phyloP scores from a whole-genome alignment of 441 rosid species.

The Populus hybrid region DNA sequence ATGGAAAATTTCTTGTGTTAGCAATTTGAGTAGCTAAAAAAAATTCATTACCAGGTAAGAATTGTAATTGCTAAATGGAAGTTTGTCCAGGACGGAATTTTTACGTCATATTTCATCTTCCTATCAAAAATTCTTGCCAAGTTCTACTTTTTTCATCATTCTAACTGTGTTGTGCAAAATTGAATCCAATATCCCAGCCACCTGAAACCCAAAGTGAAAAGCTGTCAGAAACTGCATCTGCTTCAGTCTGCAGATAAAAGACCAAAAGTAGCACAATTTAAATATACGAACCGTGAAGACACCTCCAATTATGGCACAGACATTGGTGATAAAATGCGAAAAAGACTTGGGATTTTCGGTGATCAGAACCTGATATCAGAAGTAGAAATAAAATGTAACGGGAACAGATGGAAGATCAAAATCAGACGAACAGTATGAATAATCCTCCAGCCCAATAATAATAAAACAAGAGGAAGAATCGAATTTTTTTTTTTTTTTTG shows the following conservation, averaged over 20 bases:
- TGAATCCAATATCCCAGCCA: constrained; percentile 95
- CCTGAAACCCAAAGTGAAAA: constrained; percentile 47
- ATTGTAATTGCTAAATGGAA: constrained; percentile 15
- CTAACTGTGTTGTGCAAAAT: constrained; percentile 75
- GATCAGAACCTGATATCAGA: constrained; percentile 59
- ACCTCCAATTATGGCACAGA: constrained; percentile 98
- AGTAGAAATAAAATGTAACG: not conserved
- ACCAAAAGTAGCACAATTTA: constrained; percentile 8
- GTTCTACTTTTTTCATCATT: constrained; percentile 80
- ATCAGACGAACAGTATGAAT: not conserved
- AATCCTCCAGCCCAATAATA: not conserved
- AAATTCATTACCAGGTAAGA: constrained; percentile 2
- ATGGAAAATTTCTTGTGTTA: not conserved
- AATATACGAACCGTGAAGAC: constrained; percentile 85
- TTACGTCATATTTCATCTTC: constrained; percentile 25
- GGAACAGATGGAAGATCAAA: not conserved
- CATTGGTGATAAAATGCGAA: constrained; percentile 92
- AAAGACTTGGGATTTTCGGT: constrained; percentile 83
- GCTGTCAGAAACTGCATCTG: not conserved
- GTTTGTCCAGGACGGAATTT: constrained; percentile 7
- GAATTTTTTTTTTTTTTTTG: not conserved
- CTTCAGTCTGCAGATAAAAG: not conserved
- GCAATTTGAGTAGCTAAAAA: not conserved
- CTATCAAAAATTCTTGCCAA: constrained; percentile 84
- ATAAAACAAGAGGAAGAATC: not conserved